phyloP scores from a whole-genome alignment of 805 yeast genomes.

The Candida caryicola region DNA sequence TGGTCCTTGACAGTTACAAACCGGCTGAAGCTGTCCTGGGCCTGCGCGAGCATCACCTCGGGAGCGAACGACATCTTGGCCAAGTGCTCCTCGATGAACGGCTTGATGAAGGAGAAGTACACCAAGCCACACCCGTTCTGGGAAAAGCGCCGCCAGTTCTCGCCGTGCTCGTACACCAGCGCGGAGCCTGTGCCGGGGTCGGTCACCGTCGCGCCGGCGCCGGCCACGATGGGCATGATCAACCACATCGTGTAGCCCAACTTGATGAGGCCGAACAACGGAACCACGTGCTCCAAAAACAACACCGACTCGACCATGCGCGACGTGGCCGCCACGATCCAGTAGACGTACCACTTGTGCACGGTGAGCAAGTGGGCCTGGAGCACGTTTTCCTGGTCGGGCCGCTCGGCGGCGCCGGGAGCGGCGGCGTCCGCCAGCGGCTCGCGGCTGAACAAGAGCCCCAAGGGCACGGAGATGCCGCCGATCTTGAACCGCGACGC shows the following conservation, averaged over 20 bases:
- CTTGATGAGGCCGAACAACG: slow-evolving; percentile 51
- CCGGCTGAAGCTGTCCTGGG: not conserved
- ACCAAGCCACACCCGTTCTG: slow-evolving; percentile 32
- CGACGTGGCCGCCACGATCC: slow-evolving; percentile 58
- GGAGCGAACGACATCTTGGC: slow-evolving; percentile 1
- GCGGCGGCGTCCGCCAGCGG: not conserved
- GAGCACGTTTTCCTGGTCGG: slow-evolving; percentile 11
- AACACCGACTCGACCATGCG: slow-evolving; percentile 40
- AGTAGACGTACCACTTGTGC: slow-evolving; percentile 49
- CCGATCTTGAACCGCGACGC: slow-evolving; percentile 32
- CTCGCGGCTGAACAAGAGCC: slow-evolving; percentile 4
- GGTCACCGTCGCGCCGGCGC: slow-evolving; percentile 13
- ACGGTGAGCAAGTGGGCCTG: slow-evolving; percentile 24
- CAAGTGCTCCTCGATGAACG: slow-evolving; percentile 22
- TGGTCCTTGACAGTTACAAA: not conserved
- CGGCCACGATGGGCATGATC: slow-evolving; percentile 42
- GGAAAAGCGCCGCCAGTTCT: slow-evolving; percentile 28
- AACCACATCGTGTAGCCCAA: slow-evolving; percentile 59
- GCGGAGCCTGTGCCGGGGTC: slow-evolving; percentile 6
- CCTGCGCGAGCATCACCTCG: slow-evolving; percentile 1
- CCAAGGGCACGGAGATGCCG: slow-evolving; percentile 37
- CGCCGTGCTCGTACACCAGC: slow-evolving; percentile 8
- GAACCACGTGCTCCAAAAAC: slow-evolving; percentile 47
- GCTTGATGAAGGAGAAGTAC: slow-evolving; percentile 26
- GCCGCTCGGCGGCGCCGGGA: slow-evolving; percentile 8